These are phyloP conservation scores for Apocynum venetum DNA, from an alignment of 257 asterid species.

Conservation along the genomic window DNA sequence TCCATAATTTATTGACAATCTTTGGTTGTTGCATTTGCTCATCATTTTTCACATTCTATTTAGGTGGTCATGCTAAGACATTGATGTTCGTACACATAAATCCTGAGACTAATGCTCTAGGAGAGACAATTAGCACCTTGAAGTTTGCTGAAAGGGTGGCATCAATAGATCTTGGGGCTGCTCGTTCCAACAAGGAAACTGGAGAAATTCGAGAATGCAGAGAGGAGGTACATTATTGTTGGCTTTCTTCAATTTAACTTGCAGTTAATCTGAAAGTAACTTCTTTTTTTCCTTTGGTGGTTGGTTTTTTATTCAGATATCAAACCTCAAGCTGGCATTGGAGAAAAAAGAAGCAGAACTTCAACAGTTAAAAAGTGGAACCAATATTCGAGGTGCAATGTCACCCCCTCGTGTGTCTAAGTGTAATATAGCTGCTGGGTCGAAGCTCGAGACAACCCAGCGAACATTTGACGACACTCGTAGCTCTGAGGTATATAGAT, in stretches of 20 bases:
- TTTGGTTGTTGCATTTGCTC: not conserved
- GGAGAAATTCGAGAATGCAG: conserved; percentile 67
- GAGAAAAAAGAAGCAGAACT: conserved; percentile 86
- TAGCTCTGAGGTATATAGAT: conserved; percentile 51
- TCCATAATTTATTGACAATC: not conserved
- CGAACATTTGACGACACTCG: conserved; percentile 42
- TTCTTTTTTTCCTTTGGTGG: not conserved
- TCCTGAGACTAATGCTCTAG: conserved; percentile 70
- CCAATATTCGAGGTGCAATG: conserved; percentile 40
- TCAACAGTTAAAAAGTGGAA: conserved; percentile 61
- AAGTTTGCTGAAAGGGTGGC: conserved; percentile 92
- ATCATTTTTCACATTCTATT: not conserved
- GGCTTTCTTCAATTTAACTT: conserved; percentile 12
- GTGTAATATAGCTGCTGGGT: conserved; percentile 33
- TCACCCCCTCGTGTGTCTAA: conserved; percentile 75
- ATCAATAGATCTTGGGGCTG: conserved; percentile 83
- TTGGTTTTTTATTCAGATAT: conserved; percentile 41
- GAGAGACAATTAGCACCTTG: conserved; percentile 83
- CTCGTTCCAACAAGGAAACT: conserved; percentile 78
- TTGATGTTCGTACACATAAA: conserved; percentile 90
- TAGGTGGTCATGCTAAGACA: conserved; percentile 77
- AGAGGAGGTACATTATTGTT: conserved; percentile 60
- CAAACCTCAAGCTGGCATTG: conserved; percentile 64
- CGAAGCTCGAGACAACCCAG: conserved; percentile 52
- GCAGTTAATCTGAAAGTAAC: conserved; percentile 8